Conservation (phyloP, 768 basidiomycete species). For the Rubroboletus satanas region DNA sequence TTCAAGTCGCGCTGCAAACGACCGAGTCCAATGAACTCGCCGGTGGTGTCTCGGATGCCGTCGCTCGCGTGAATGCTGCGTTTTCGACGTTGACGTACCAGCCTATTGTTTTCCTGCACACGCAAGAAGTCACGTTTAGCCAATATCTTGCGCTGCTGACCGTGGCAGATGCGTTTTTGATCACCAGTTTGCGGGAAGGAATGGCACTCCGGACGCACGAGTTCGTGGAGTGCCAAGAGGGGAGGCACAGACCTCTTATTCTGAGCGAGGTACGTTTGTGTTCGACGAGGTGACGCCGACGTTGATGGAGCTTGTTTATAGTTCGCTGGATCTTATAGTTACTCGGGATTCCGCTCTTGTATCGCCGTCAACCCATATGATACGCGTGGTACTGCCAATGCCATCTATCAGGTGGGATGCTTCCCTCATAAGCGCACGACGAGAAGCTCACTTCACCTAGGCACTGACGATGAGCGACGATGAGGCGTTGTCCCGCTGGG, state of each 20-base stretch:
- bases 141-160: constrained; percentile 81
- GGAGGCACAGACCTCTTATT: constrained; percentile 61
- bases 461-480: constrained; percentile 76
- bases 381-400: constrained; percentile 75
- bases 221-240: constrained; percentile 83
- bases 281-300: neutral
- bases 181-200: constrained; percentile 80
- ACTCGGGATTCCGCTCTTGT: constrained; percentile 82
- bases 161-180: constrained; percentile 81
- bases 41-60: constrained; percentile 65
- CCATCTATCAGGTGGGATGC: constrained; percentile 53
- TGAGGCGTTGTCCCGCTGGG: constrained; percentile 73
- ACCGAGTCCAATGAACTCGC: constrained; percentile 72
- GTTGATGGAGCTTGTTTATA: constrained; percentile 22
- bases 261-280: constrained; percentile 61
- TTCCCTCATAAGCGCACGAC: neutral
- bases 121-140: constrained; percentile 77
- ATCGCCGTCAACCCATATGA: constrained; percentile 88
- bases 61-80: constrained; percentile 76
- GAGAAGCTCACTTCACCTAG: constrained; percentile 16
- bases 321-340: constrained; percentile 86
- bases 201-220: constrained; percentile 83
- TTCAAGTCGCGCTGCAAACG: constrained; percentile 84
- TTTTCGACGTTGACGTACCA: constrained; percentile 86
- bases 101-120: constrained; percentile 82